Evolutionary conservation across 2,329 filamentous ascomycete genomes (phyloP), one percentile per base, ranked within the genome.

Genomic region (Tolypocladium inflatum): DNA sequence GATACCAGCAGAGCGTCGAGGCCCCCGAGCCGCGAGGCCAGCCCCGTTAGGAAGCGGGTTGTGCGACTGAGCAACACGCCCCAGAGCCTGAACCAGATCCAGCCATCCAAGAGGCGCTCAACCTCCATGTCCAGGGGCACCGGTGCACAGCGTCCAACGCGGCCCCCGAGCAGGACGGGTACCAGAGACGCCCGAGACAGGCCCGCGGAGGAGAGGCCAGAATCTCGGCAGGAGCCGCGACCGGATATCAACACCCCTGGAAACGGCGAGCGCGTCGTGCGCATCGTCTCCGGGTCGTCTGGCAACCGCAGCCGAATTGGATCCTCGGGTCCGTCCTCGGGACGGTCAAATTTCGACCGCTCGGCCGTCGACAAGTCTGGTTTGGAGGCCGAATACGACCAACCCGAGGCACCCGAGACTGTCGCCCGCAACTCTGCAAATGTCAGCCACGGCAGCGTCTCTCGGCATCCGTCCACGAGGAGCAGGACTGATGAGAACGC

Each of bases 401-500:
- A 67, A 4, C 69, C 71, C 0, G 79, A 82, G 41, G 77, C 77
- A 9, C 78, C 81, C 4, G 75, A 76, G 23, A 84, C 80, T 4
- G 74, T 74, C 17, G 73, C 76, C 8, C 77, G 79, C 17, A 73
- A 78, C n/a, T 72, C 77, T 23, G 69, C 75, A 30, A 74, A 78
- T 53, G 66, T 74, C 23, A 77, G 74, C 60, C 75, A 80, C 53
- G 79, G 79, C 42, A 85, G 80, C 64, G 77, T 79, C 57, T 80
- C 80, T 54, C 77, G 80, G 66, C 77, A 80, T 60, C 69, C 76
- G 42, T 76, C 81, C 4, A 81, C 76, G 41, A 76, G 78, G 55
- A 76, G 72, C 19, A 77, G 80, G 41, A 77, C 79, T 55, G 84
- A 84, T 3, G 87, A 91, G 30, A 85, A 88, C 39, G 73, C 76